A percentile compares a stretch with the other conserved stretches of the same genome.
phyloP scores from a whole-genome alignment of 2,329 filamentous ascomycete species.

The Penicillium olsonii region DNA sequence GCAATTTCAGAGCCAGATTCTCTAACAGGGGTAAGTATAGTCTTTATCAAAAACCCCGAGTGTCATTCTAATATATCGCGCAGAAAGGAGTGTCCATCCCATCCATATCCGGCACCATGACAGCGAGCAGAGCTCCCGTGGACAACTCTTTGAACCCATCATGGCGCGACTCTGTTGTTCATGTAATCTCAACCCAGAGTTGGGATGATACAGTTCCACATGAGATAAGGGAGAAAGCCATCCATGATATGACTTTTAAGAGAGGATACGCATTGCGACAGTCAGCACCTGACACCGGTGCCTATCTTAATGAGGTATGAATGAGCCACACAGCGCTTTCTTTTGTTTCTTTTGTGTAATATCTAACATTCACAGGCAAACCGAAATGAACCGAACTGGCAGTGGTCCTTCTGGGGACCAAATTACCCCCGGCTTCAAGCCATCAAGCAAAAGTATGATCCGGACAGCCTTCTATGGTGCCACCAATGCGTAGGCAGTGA shows the following conservation, averaged over 20 bases:
- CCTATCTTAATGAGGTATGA: not conserved
- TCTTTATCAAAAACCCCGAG: too few species aligned
- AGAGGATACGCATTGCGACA: not conserved
- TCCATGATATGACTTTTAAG: not conserved
- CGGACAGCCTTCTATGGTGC: constrained; percentile 4
- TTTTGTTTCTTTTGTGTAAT: not conserved
- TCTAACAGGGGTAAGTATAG: too few species aligned
- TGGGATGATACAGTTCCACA: not conserved
- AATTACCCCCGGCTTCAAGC: constrained; percentile 2
- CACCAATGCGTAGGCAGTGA: constrained; percentile 4
- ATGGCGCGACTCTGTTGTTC: not conserved
- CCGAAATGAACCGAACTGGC: not conserved
- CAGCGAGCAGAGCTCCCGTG: not conserved
- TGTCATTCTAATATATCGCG: too few species aligned
- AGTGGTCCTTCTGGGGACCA: not conserved
- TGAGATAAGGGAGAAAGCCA: not conserved
- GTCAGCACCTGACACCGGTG: not conserved
- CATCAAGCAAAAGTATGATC: constrained; percentile 4
- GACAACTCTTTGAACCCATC: not conserved
- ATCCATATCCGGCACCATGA: not conserved
- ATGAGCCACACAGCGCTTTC: too few species aligned
- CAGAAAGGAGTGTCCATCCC: not conserved
- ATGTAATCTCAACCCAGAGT: not conserved
- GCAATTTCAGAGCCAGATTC: too few species aligned
- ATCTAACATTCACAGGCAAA: too few species aligned